Conservation (phyloP, 2,329 filamentous ascomycete species). For the Ambrosiella xylebori region DNA sequence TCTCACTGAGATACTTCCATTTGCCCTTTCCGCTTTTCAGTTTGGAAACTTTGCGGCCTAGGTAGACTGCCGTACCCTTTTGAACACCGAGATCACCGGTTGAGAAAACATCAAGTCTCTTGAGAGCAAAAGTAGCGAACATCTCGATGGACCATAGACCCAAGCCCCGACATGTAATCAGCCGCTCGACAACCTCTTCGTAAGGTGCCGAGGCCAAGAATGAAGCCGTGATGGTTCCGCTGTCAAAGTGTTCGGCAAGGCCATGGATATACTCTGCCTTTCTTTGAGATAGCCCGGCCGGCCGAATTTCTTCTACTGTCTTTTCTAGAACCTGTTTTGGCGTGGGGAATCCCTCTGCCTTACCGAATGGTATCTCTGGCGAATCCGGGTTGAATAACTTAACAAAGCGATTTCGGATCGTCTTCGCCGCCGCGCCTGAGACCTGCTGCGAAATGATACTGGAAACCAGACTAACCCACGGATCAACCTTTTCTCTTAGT, state of each 20-base stretch:
- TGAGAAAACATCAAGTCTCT: constrained; percentile 84
- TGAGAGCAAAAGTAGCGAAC: constrained; percentile 93
- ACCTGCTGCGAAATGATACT: constrained; percentile 96
- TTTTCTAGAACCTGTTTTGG: constrained; percentile 53
- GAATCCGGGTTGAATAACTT: constrained; percentile 41
- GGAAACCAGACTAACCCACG: constrained; percentile 66
- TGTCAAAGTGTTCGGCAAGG: constrained; percentile 62
- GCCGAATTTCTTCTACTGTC: constrained; percentile 51
- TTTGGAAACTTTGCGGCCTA: constrained; percentile 67
- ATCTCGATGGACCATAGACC: constrained; percentile 91
- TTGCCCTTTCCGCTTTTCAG: constrained; percentile 60
- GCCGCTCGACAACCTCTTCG: constrained; percentile 64
- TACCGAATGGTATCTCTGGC: constrained; percentile 14
- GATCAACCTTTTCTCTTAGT: constrained; percentile 70
- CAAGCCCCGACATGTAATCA: constrained; percentile 73
- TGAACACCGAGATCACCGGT: constrained; percentile 88
- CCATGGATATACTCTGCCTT: constrained; percentile 93
- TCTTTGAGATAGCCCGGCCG: constrained; percentile 76
- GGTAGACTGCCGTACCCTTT: constrained; percentile 78
- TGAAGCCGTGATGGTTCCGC: constrained; percentile 55
- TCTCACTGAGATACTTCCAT: constrained; percentile 95
- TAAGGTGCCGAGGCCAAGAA: constrained; percentile 62
- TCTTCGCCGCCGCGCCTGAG: constrained; percentile 74
- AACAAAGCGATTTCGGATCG: constrained; percentile 76
- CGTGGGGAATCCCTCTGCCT: constrained; percentile 44